These are phyloP conservation scores for Salvia splendens DNA, from an alignment of 257 asterid species.

Conservation along the genomic window DNA sequence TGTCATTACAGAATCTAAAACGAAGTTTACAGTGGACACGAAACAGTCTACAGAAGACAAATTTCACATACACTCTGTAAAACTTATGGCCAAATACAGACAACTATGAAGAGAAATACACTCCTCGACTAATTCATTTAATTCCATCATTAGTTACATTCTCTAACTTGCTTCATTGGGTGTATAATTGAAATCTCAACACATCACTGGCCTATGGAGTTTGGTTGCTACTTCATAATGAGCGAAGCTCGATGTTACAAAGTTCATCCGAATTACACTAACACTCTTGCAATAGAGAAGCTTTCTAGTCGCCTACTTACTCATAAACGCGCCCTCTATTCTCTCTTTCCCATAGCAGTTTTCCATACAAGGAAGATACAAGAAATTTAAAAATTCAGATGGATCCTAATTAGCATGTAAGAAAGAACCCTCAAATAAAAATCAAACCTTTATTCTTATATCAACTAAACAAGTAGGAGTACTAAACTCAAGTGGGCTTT, in stretches of 20 bases:
- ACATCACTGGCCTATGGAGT: background rate
- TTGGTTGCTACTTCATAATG: conserved; percentile 14
- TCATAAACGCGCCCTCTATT: background rate
- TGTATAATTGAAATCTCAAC: background rate
- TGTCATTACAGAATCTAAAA: background rate
- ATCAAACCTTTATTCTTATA: conserved; percentile 21
- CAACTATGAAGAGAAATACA: background rate
- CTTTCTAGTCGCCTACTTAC: conserved; percentile 10
- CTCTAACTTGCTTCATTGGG: too few relatives aligned
- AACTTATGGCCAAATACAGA: conserved; percentile 22
- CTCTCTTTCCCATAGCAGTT: background rate
- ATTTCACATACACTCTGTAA: background rate
- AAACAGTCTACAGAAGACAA: background rate
- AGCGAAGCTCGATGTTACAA: conserved; percentile 3
- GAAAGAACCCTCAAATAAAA: conserved; percentile 23
- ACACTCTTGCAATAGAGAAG: background rate
- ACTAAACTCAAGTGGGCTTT: conserved; percentile 24
- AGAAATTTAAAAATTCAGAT: conserved; percentile 2
- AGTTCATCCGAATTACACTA: conserved; percentile 5
- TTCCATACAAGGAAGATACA: background rate
- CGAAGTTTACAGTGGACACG: background rate
- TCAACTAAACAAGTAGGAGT: conserved; percentile 4
- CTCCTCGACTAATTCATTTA: background rate
- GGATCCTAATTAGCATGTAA: conserved; percentile 19
- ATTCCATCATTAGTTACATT: background rate